These are phyloP conservation scores for Thalassia testudinum DNA, from an alignment of 116 monocot species.

Conservation along the genomic window DNA sequence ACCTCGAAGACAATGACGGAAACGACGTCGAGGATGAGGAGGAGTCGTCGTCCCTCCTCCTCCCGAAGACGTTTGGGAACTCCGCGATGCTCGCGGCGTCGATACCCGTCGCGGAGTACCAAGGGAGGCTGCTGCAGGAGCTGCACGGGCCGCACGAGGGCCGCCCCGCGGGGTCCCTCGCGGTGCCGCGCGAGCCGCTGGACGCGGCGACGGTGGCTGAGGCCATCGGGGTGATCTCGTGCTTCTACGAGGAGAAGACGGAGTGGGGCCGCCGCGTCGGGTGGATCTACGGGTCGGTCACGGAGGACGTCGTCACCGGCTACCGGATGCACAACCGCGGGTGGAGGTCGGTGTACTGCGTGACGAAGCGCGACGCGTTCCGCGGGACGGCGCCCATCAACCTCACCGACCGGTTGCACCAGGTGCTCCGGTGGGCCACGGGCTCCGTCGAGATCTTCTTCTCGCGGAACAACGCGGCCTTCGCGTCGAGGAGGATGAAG, in stretches of 20 bases:
- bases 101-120: conserved; percentile 83
- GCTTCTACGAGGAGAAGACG: conserved; percentile 88
- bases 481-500: conserved; percentile 82
- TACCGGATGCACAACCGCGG: conserved; percentile 98
- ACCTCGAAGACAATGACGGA: conserved; percentile 11
- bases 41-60: conserved; percentile 19
- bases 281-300: conserved; percentile 95
- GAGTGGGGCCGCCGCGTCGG: conserved; percentile 87
- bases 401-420: conserved; percentile 87
- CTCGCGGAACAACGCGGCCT: conserved; percentile 80
- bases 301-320: conserved; percentile 95
- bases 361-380: conserved; percentile 80
- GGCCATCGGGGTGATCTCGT: conserved; percentile 79
- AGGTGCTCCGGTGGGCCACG: conserved; percentile 96
- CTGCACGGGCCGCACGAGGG: conserved; percentile 28
- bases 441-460: conserved; percentile 99
- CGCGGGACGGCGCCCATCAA: conserved; percentile 93
- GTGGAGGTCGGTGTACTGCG: conserved; percentile 88
- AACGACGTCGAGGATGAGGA: conserved; percentile 18
- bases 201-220: conserved; percentile 81
- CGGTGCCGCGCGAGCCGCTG: conserved; percentile 63
- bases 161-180: conserved; percentile 59
- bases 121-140: conserved; percentile 77
- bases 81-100: conserved; percentile 50
- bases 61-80: conserved; percentile 70